Percentiles rank a stretch among this genome's conserved stretches.
Conservation (phyloP, 805 yeast species). For the Candida stauntonica region DNA sequence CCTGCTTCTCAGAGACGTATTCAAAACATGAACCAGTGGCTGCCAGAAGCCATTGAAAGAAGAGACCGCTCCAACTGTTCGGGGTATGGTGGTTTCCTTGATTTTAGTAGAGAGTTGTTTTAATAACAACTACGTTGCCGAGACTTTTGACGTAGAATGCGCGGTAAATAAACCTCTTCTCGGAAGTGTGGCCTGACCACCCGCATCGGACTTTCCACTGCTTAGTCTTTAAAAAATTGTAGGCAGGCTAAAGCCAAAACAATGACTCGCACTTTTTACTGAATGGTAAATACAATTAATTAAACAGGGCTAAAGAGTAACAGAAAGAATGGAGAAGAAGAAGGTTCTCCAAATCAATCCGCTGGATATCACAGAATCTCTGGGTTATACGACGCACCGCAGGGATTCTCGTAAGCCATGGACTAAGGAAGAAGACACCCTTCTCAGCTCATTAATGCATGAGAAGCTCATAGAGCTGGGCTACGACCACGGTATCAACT, state of each 20-base stretch:
- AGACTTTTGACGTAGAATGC: too few relatives aligned
- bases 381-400: conserved; percentile 72
- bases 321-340: conserved; percentile 16
- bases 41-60: conserved; percentile 42
- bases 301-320: too few relatives aligned
- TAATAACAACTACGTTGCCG: too few relatives aligned
- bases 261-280: too few relatives aligned
- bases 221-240: too few relatives aligned
- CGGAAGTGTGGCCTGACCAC: too few relatives aligned
- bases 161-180: too few relatives aligned
- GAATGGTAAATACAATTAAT: too few relatives aligned
- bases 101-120: conserved; percentile 8
- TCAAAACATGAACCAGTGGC: conserved; percentile 61
- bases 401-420: conserved; percentile 62
- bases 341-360: conserved; percentile 33
- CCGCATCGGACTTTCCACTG: too few relatives aligned
- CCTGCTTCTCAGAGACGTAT: conserved; percentile 80
- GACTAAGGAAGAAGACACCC: conserved; percentile 70
- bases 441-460: conserved; percentile 41
- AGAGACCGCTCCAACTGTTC: conserved; percentile 15
- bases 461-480: conserved; percentile 32
- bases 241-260: too few relatives aligned
- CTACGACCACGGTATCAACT: conserved; percentile 32
- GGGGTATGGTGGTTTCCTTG: conserved; percentile 12
- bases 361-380: conserved; percentile 55